Conservation (phyloP, 2,329 filamentous ascomycete genomes). For the Xylariales sp. region DNA sequence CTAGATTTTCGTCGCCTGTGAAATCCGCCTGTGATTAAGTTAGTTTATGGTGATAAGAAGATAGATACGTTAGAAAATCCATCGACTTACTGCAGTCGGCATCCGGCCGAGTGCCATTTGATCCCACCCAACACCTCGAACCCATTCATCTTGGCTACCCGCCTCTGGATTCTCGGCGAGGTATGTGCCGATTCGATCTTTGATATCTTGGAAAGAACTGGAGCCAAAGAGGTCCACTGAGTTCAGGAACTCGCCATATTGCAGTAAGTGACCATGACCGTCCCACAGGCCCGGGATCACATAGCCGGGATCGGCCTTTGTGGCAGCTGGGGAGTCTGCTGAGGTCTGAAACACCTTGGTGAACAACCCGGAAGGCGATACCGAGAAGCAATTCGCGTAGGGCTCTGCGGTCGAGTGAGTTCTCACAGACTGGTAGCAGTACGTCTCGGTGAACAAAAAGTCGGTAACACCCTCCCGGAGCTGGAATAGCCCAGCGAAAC, state of each 20-base stretch:
- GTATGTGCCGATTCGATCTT: slow-evolving; percentile 47
- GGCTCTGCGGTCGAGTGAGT: slow-evolving; percentile 34
- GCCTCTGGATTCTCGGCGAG: slow-evolving; percentile 42
- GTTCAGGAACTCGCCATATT: slow-evolving; percentile 64
- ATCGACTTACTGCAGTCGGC: slow-evolving; percentile 55
- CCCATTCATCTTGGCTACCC: slow-evolving; percentile 54
- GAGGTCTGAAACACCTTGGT: slow-evolving; percentile 38
- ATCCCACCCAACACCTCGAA: slow-evolving; percentile 67
- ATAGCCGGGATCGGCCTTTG: slow-evolving; percentile 38
- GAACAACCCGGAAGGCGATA: slow-evolving; percentile 45
- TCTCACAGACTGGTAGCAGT: slow-evolving; percentile 40
- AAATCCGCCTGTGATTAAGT: slow-evolving; percentile 49
- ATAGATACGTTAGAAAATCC: slow-evolving; percentile 17
- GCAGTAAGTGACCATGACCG: slow-evolving; percentile 63
- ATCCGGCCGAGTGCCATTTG: slow-evolving; percentile 61
- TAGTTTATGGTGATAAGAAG: slow-evolving; percentile 7
- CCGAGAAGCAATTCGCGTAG: slow-evolving; percentile 50
- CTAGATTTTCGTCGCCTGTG: slow-evolving; percentile 45
- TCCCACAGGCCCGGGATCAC: slow-evolving; percentile 68
- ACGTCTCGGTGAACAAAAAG: slow-evolving; percentile 23
- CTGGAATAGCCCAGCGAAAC: slow-evolving; percentile 17
- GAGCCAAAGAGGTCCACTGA: slow-evolving; percentile 62
- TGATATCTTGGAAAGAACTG: slow-evolving; percentile 49
- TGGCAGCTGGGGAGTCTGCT: slow-evolving; percentile 20
- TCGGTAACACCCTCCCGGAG: slow-evolving; percentile 15